Conservation (phyloP, 768 basidiomycete species). For the Suillus cothurnatus region DNA sequence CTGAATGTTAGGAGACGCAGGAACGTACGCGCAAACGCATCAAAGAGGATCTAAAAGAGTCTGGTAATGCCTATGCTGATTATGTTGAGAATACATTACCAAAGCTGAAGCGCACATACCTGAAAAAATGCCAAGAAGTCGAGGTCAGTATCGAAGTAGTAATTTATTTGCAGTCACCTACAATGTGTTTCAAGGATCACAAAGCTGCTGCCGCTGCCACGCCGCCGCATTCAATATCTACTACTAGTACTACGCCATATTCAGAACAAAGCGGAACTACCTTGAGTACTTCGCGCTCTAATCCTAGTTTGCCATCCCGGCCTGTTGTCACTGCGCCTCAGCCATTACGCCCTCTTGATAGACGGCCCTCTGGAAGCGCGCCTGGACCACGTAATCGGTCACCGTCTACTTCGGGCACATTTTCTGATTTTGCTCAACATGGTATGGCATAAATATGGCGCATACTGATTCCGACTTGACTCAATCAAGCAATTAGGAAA, state of each 20-base stretch:
- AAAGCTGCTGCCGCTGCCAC: conserved; percentile 48
- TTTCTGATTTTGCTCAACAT: conserved; percentile 88
- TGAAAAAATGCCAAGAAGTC: conserved; percentile 84
- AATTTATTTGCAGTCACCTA: conserved; percentile 1
- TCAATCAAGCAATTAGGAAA: conserved; percentile 54
- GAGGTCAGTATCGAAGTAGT: conserved; percentile 54
- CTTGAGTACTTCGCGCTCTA: conserved; percentile 44
- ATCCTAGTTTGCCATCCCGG: conserved; percentile 47
- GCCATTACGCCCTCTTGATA: conserved; percentile 73
- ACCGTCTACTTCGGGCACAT: conserved; percentile 78
- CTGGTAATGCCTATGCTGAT: conserved; percentile 74
- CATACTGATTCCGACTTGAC: neutral
- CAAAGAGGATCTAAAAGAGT: conserved; percentile 87
- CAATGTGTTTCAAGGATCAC: conserved; percentile 55
- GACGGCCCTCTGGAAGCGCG: conserved; percentile 66
- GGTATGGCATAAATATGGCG: conserved; percentile 41
- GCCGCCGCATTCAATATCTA: conserved; percentile 30
- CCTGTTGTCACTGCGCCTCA: conserved; percentile 71
- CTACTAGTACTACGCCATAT: conserved; percentile 24
- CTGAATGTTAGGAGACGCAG: conserved; percentile 70
- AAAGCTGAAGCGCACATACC: conserved; percentile 75
- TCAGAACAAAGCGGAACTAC: conserved; percentile 33
- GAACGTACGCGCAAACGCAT: conserved; percentile 90
- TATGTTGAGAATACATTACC: conserved; percentile 81
- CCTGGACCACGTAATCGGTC: conserved; percentile 65